Conservation (phyloP, 140 eudicot genomes). For the Ambrosia hybrid region DNA sequence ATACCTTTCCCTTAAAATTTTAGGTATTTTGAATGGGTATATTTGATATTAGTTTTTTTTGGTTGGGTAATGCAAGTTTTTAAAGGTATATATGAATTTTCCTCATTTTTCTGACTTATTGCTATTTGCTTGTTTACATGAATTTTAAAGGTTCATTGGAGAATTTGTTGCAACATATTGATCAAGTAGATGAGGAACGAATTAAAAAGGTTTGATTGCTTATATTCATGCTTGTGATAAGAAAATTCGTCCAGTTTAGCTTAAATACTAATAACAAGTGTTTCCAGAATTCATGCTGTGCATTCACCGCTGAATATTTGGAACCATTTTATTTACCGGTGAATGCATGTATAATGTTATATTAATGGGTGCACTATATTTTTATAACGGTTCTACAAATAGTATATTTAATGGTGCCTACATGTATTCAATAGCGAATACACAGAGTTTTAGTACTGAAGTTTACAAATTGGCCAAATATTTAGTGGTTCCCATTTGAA, state of each 20-base stretch:
- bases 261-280: not conserved
- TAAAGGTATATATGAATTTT: not conserved
- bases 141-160: conserved; percentile 60
- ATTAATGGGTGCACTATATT: too few relatives aligned
- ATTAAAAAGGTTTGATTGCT: conserved; percentile 58
- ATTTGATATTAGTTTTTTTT: not conserved
- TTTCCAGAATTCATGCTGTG: not conserved
- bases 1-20: not conserved
- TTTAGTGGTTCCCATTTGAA: too few relatives aligned
- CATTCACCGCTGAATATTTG: too few relatives aligned
- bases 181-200: conserved; percentile 69
- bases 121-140: conserved; percentile 19
- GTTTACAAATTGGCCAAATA: too few relatives aligned
- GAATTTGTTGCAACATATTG: conserved; percentile 62
- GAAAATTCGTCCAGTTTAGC: not conserved
- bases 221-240: conserved; percentile 3
- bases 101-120: conserved; percentile 23
- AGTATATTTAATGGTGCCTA: too few relatives aligned
- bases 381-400: too few relatives aligned
- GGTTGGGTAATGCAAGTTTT: not conserved
- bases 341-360: too few relatives aligned
- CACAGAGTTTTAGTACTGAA: not conserved
- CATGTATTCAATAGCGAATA: too few relatives aligned
- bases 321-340: too few relatives aligned
- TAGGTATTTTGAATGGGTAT: not conserved